These are phyloP conservation scores for Rhizophlyctis rosea DNA, from an alignment of 192 early-diverging fungal genomes.

Conservation along the genomic window DNA sequence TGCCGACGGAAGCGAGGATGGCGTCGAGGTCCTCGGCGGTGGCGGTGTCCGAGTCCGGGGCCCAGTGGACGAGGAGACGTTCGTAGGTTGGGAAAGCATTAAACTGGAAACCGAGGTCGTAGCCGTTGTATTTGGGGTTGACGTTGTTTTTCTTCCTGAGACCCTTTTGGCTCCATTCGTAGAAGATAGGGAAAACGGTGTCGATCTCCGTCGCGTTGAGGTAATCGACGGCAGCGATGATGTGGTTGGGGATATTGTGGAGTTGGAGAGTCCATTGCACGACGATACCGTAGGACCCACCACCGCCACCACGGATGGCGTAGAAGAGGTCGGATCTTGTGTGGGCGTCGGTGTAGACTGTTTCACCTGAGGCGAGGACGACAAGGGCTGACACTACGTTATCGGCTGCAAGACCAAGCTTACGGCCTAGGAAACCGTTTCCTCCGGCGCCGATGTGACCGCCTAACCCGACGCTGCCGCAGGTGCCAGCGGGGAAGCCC, in stretches of 20 bases:
- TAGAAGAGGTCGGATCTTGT: conserved; percentile 58
- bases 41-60: not conserved
- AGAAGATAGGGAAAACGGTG: not conserved
- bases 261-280: conserved; percentile 8
- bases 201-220: conserved; percentile 5
- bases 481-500: conserved; percentile 50
- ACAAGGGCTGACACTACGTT: conserved; percentile 41
- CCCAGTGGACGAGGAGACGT: not conserved
- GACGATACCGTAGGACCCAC: conserved; percentile 30
- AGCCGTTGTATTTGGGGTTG: conserved; percentile 8
- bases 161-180: not conserved
- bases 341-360: conserved; percentile 33
- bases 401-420: conserved; percentile 53
- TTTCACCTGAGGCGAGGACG: conserved; percentile 45
- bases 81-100: conserved; percentile 5
- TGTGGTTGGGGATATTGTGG: not conserved
- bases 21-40: conserved; percentile 3
- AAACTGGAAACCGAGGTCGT: conserved; percentile 8
- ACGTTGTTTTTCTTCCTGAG: not conserved
- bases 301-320: conserved; percentile 59
- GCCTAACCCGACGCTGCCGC: conserved; percentile 59
- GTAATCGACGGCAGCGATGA: conserved; percentile 5
- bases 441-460: conserved; percentile 59
- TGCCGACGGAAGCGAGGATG: conserved; percentile 4
- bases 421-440: conserved; percentile 46